These are phyloP conservation scores for Sequoiadendron giganteum DNA, from an alignment of 75 land plant species.

Conservation along the genomic window DNA sequence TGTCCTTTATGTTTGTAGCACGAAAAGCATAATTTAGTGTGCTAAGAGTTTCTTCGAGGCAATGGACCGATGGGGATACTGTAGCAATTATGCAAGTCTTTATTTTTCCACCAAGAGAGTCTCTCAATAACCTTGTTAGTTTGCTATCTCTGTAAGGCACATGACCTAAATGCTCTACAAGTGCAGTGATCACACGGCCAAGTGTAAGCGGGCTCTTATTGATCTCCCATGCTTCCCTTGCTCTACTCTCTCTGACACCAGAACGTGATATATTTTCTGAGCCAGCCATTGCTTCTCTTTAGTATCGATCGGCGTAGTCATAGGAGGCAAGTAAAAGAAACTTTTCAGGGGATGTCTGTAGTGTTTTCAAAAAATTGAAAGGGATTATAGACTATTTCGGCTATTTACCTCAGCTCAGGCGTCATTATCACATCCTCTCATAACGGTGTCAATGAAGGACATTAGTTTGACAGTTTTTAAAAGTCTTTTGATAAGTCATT, in stretches of 20 bases:
- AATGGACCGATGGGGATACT: conserved; percentile 75
- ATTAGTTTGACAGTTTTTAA: no score
- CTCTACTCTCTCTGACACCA: conserved; percentile 81
- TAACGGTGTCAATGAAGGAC: no score
- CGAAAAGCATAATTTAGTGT: conserved; percentile 80
- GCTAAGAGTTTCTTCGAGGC: conserved; percentile 76
- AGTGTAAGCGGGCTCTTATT: conserved; percentile 70
- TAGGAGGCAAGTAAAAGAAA: no score
- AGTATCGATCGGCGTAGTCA: no score
- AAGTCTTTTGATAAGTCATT: no score
- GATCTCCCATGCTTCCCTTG: conserved; percentile 78
- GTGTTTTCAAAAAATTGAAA: no score
- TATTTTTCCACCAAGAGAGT: conserved; percentile 74
- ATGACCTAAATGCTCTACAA: conserved; percentile 72
- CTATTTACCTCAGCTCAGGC: no score
- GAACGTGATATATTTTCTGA: conserved; percentile 88
- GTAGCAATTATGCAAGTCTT: conserved; percentile 89
- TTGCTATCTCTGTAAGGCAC: conserved; percentile 88
- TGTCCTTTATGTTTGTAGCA: conserved; percentile 75
- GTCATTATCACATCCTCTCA: no score
- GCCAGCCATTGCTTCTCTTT: conserved; percentile 88
- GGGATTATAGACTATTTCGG: no score
- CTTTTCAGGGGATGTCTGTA: no score
- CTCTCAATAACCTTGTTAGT: conserved; percentile 68
- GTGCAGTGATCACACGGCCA: conserved; percentile 68